A percentile compares a stretch with the other conserved stretches of the same genome.
Evolutionary conservation across 164 flowering plant genomes (phyloP).

Genomic region (Santalum album): DNA sequence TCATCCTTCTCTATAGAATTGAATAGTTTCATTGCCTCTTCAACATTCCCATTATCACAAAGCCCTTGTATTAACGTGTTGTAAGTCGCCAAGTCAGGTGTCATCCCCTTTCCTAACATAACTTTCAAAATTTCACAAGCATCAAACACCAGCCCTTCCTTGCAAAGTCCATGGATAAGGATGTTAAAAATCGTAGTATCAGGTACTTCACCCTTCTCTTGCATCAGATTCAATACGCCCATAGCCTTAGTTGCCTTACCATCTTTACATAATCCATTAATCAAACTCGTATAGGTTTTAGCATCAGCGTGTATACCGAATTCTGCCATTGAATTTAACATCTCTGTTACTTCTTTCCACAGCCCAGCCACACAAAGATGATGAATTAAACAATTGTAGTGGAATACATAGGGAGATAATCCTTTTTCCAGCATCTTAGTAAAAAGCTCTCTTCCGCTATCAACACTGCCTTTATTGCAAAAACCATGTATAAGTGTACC

Average conservation of each 20-base stretch:
- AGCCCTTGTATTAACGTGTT: constrained; percentile 44
- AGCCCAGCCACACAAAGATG: constrained; percentile 38
- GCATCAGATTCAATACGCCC: constrained; percentile 43
- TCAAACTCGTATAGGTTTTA: constrained; percentile 39
- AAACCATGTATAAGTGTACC: constrained; percentile 41
- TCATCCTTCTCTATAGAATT: constrained; percentile 24
- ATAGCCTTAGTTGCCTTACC: constrained; percentile 38
- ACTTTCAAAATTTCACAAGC: constrained; percentile 36
- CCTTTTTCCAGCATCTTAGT: constrained; percentile 40
- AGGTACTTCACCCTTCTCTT: constrained; percentile 55
- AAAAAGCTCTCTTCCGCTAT: constrained; percentile 26
- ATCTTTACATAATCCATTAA: constrained; percentile 49
- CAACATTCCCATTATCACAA: constrained; percentile 38
- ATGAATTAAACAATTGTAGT: constrained; percentile 37
- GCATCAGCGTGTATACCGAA: constrained; percentile 45
- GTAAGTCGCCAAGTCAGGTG: constrained; percentile 52
- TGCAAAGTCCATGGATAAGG: constrained; percentile 53
- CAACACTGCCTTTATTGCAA: constrained; percentile 32
- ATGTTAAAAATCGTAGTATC: constrained; percentile 39
- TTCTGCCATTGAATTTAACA: constrained; percentile 42
- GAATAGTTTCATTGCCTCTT: constrained; percentile 46
- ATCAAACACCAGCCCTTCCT: constrained; percentile 40
- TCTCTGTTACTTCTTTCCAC: constrained; percentile 36
- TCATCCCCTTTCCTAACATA: constrained; percentile 43
- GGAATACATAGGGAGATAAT: constrained; percentile 36